Evolutionary conservation across 306 rosid species (phyloP).

Genomic region (Citrullus mucosospermus): DNA sequence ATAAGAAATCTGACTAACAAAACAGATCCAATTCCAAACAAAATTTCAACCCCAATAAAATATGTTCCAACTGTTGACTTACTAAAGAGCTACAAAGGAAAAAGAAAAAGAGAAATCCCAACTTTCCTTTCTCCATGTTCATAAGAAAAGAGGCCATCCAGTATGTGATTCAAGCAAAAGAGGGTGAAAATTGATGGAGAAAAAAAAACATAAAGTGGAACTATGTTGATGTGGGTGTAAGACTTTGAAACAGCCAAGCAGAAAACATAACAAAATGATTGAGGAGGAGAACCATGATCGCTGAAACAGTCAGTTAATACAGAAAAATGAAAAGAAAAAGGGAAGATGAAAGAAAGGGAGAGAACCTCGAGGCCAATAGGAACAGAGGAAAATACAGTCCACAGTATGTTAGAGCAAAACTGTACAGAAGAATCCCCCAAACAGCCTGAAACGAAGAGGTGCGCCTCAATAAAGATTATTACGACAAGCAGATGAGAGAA

Average conservation of each 20-base stretch:
- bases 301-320: neutral
- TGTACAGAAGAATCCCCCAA: neutral
- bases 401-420: neutral
- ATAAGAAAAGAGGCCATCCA: neutral
- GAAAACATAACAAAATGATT: neutral
- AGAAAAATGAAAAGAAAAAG: neutral
- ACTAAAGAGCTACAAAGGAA: neutral
- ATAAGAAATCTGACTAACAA: neutral
- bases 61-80: neutral
- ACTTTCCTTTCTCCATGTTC: neutral
- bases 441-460: neutral
- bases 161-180: neutral
- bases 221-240: neutral
- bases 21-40: constrained; percentile 5
- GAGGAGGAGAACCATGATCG: neutral
- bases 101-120: neutral
- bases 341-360: neutral
- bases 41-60: neutral
- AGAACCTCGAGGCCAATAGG: neutral
- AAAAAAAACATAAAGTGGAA: neutral
- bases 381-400: neutral
- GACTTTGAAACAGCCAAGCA: neutral
- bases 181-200: neutral
- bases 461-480: neutral
- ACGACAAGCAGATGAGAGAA: neutral